These are phyloP conservation scores for Pichia insulana DNA, from an alignment of 805 yeast genomes.

Conservation along the genomic window DNA sequence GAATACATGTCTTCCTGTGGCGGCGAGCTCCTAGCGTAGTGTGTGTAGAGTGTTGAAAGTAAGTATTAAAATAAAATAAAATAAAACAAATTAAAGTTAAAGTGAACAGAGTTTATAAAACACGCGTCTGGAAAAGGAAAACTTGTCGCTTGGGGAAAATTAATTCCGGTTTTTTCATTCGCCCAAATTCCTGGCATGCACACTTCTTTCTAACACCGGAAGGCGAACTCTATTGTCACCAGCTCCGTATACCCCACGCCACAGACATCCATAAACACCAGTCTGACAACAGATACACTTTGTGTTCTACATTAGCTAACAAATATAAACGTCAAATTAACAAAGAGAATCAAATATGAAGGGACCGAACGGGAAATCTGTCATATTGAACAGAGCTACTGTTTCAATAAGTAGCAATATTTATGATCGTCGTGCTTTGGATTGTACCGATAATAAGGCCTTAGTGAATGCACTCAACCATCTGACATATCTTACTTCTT, in stretches of 20 bases:
- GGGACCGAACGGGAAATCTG: constrained; percentile 77
- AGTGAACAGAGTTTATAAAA: too few species aligned
- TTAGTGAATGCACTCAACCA: constrained; percentile 87
- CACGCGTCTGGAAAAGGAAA: too few species aligned
- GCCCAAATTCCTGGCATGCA: too few species aligned
- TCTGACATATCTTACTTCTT: constrained; percentile 76
- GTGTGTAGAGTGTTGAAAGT: neutral
- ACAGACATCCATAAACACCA: neutral
- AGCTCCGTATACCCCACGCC: neutral
- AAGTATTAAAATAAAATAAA: neutral
- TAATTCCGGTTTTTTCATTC: too few species aligned
- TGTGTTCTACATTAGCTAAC: too few species aligned
- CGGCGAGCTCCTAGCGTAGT: constrained; percentile 49
- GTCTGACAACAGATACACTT: neutral
- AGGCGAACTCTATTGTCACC: too few species aligned
- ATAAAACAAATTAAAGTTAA: too few species aligned
- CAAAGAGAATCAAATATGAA: constrained; percentile 45
- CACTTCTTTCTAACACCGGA: too few species aligned
- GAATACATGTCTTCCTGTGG: constrained; percentile 54
- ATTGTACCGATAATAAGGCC: constrained; percentile 83
- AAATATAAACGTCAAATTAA: neutral
- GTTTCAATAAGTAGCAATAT: constrained; percentile 81
- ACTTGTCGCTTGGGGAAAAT: too few species aligned
- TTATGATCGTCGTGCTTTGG: constrained; percentile 88
- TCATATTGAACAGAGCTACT: constrained; percentile 80